Conservation (phyloP, 208 protist genomes). For the Borovskyia barvae region DNA sequence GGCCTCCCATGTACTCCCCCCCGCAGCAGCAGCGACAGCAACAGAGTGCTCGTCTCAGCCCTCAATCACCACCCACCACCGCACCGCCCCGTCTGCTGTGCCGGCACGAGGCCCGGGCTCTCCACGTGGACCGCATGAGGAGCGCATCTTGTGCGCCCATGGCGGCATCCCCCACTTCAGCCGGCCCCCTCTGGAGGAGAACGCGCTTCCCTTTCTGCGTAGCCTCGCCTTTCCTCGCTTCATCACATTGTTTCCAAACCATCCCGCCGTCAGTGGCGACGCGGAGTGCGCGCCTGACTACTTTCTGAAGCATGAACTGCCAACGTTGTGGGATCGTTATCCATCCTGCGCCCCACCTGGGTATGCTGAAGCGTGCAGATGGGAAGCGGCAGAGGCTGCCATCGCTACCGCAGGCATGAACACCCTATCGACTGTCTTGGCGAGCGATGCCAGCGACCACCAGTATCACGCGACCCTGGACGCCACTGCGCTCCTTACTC, state of each 20-base stretch:
- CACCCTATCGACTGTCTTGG: not conserved
- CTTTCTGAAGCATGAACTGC: conserved; percentile 30
- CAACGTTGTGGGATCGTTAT: conserved; percentile 28
- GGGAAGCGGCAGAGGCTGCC: conserved; percentile 12
- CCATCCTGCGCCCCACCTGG: conserved; percentile 16
- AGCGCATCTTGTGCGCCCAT: conserved; percentile 76
- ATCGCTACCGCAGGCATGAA: not conserved
- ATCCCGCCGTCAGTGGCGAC: conserved; percentile 39
- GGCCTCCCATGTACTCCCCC: not conserved
- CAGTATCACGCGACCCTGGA: not conserved
- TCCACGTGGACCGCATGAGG: conserved; percentile 40
- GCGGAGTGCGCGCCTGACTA: conserved; percentile 45
- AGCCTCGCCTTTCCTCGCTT: conserved; percentile 52
- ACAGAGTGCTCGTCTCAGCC: no score
- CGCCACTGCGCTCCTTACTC: not conserved
- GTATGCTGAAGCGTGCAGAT: conserved; percentile 19
- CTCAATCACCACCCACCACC: conserved; percentile 12
- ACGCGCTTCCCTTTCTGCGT: conserved; percentile 44
- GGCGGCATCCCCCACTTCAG: conserved; percentile 75
- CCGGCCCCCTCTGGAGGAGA: conserved; percentile 41
- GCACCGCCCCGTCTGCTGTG: conserved; percentile 23
- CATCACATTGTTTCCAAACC: conserved; percentile 69
- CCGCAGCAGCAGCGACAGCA: not conserved
- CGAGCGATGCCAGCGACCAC: not conserved
- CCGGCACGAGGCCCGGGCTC: conserved; percentile 17